phyloP scores from a whole-genome alignment of 1,284 basidiomycete genomes.

The Inonotus hispidus region DNA sequence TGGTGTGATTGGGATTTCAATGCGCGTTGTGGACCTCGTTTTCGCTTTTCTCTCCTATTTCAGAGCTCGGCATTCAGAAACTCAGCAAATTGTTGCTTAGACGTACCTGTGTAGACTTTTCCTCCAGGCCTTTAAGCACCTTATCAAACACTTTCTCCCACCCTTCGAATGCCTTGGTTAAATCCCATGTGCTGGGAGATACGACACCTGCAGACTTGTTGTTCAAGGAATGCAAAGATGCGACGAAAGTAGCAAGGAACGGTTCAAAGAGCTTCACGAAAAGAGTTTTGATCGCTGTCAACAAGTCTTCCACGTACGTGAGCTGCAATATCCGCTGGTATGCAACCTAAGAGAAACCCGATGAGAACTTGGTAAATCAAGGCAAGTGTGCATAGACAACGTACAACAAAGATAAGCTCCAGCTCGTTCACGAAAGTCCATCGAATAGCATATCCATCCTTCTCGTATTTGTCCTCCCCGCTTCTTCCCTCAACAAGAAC shows the following conservation, averaged over 20 bases:
- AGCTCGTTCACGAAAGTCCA: slow-evolving; percentile 93
- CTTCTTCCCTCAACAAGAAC: slow-evolving; percentile 83
- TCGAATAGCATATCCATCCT: slow-evolving; percentile 86
- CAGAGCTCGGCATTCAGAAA: not conserved
- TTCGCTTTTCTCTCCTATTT: slow-evolving; percentile 64
- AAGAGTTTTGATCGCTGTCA: slow-evolving; percentile 72
- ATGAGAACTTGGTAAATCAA: not conserved
- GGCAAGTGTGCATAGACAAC: slow-evolving; percentile 27
- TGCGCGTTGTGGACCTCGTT: slow-evolving; percentile 39
- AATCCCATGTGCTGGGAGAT: slow-evolving; percentile 48
- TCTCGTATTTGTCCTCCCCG: slow-evolving; percentile 78
- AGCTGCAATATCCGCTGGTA: slow-evolving; percentile 97
- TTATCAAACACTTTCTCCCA: slow-evolving; percentile 85
- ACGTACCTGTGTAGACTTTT: slow-evolving; percentile 63
- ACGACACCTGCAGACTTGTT: slow-evolving; percentile 31
- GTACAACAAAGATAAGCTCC: slow-evolving; percentile 90
- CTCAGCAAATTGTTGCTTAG: slow-evolving; percentile 7
- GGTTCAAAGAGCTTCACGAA: slow-evolving; percentile 85
- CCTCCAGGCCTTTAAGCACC: slow-evolving; percentile 69
- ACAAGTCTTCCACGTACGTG: slow-evolving; percentile 88
- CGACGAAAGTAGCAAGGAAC: slow-evolving; percentile 74
- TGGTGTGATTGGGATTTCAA: slow-evolving; percentile 37
- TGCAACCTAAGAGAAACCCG: slow-evolving; percentile 60
- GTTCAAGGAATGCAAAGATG: slow-evolving; percentile 66
- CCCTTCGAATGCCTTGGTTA: slow-evolving; percentile 64